These are phyloP conservation scores for Alternaria viburni DNA, from an alignment of 2,329 filamentous ascomycete genomes.

Conservation along the genomic window DNA sequence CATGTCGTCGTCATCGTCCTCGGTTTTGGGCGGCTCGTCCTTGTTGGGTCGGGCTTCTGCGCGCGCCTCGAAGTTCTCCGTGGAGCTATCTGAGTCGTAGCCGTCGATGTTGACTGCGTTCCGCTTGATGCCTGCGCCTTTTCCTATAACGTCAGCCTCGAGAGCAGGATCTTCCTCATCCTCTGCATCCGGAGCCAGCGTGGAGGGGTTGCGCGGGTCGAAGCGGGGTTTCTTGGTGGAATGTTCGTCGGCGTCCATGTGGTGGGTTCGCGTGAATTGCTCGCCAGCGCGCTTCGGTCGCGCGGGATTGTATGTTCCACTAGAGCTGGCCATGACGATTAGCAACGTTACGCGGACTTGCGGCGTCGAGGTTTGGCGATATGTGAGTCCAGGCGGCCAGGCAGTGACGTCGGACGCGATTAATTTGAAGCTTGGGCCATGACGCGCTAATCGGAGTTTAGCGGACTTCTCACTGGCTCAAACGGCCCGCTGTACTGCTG, in stretches of 20 bases:
- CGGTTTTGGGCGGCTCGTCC: slow-evolving; percentile 51
- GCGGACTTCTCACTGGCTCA: slow-evolving; percentile 13
- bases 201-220: slow-evolving; percentile 92
- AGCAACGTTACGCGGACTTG: not conserved
- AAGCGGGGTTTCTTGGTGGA: slow-evolving; percentile 83
- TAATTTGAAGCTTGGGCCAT: slow-evolving; percentile 30
- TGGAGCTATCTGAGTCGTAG: slow-evolving; percentile 91
- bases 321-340: slow-evolving; percentile 36
- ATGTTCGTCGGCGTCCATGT: slow-evolving; percentile 62
- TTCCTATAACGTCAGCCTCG: slow-evolving; percentile 90
- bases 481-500: slow-evolving; percentile 28
- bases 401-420: slow-evolving; percentile 21
- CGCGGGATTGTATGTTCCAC: slow-evolving; percentile 57
- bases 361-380: not conserved
- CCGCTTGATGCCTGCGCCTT: slow-evolving; percentile 76
- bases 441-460: slow-evolving; percentile 5
- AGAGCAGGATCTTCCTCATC: slow-evolving; percentile 79
- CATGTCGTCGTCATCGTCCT: slow-evolving; percentile 74
- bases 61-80: slow-evolving; percentile 83
- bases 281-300: slow-evolving; percentile 85
- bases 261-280: slow-evolving; percentile 77
- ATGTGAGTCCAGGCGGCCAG: not conserved
- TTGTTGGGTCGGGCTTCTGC: slow-evolving; percentile 64
- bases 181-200: slow-evolving; percentile 80
- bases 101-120: slow-evolving; percentile 96